Base-by-base conservation (phyloP, 495 filamentous ascomycete species). In the Penicillium parvum region DNA sequence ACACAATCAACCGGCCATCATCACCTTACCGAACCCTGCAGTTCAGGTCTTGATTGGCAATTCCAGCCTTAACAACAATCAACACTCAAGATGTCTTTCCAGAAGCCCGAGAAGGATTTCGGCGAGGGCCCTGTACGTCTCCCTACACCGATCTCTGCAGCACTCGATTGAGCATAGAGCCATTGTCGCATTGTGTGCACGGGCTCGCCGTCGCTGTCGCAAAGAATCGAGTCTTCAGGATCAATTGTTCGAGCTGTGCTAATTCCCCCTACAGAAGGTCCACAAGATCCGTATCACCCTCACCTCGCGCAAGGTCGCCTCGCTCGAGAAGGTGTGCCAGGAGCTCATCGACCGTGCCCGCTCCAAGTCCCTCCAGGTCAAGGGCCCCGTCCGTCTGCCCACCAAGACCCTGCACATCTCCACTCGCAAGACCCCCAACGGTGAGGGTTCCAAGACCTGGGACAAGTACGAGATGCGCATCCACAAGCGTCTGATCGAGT, bases 391-490 rank as follows among this genome's bases (percentile, higher is more conserved):
- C 71, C 92, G 92, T 71, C 87, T 98, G 49, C 92, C 92, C 50
- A 97, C 92, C 76, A 96, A 96, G 83, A 85, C 81, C 65, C 83
- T 98, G 58, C 85, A 94, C 78, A 81, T 97, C 79, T 91, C 89
- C 63, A 95, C 89, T 73, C 76, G 86, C 58, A 91, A 90, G 85
- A 96, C 92, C 52, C 92, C 92, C 66, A 92, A 88, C 72, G 92
- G 92, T 84, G 92, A 98, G 81, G 92, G 92, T 74, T 95, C 88
- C 69, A 98, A 98, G 85, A 98, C 92, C 64, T 97, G 92, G 92
- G 92, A 98, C 74, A 84, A 78, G 68, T 97, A 81, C 72, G 94
- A 98, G 85, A 94, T 97, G 90, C 85, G 92, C 76, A 94, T 97
- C 67, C 90, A 97, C 79, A 97, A 97, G 82, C 87, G 91, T 66